Evolutionary conservation across 148 eudicot species (phyloP).

Genomic region (Selenicereus undatus): DNA sequence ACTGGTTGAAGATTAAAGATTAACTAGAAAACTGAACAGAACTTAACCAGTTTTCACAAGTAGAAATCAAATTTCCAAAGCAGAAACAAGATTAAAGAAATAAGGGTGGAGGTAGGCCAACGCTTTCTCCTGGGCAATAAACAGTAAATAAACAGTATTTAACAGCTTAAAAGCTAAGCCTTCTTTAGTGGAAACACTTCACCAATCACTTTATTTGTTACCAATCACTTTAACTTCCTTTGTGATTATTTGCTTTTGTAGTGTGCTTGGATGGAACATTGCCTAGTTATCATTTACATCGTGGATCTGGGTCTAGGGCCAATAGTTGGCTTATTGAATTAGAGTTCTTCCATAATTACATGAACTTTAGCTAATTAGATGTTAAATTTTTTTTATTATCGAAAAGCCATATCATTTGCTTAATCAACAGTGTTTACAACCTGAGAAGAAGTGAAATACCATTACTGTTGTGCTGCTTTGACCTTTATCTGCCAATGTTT

Average conservation of each 20-base stretch:
- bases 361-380: neutral
- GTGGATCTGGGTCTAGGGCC: slow-evolving; percentile 80
- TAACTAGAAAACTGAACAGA: slow-evolving; percentile 7
- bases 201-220: neutral
- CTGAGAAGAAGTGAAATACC: too few relatives aligned
- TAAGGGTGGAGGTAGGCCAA: slow-evolving; percentile 14
- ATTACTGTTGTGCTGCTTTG: neutral
- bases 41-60: slow-evolving; percentile 48
- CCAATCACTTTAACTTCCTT: neutral
- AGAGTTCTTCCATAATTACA: slow-evolving; percentile 56
- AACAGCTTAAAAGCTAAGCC: slow-evolving; percentile 35
- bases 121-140: slow-evolving; percentile 63
- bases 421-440: too few relatives aligned
- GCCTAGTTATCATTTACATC: slow-evolving; percentile 87
- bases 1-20: neutral
- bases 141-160: slow-evolving; percentile 72
- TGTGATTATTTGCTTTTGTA: slow-evolving; percentile 26
- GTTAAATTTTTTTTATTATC: neutral
- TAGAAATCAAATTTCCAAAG: slow-evolving; percentile 55
- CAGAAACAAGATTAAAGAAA: slow-evolving; percentile 32
- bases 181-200: neutral
- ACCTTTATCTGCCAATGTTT: neutral
- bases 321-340: slow-evolving; percentile 93
- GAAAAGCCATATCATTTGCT: too few relatives aligned
- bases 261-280: slow-evolving; percentile 94